Evolutionary conservation across 2,329 filamentous ascomycete genomes (phyloP), one percentile per base, ranked within the genome.

Genomic region (Zymoseptoria brevis): DNA sequence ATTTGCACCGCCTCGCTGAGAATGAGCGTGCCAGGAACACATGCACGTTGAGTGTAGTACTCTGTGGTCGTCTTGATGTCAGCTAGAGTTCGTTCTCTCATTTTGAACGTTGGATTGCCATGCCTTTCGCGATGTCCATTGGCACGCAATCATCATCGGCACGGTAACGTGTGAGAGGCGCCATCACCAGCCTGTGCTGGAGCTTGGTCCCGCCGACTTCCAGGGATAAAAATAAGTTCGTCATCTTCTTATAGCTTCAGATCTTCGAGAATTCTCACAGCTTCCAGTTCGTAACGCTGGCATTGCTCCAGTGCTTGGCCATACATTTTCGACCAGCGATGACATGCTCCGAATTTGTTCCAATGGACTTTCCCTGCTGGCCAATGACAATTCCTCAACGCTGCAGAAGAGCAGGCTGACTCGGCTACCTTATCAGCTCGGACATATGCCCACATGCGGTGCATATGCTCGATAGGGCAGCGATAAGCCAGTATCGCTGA

Each of bases 1-100:
- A 74, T 81, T 71, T 76, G 75, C 4, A 80, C 81, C 0, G 76
- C 82, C 67, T 86, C 83, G 2, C 78, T 78, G 62, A 86, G 77
- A 22, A 62, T 60, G 24, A 86, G 70, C 3, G 85, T 71, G 1
- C 80, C 82, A 3, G 79, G 77, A 8, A 75, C 74, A 5, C 74
- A 76, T 41, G 76, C 80, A 26, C 83, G 77, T 66, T 85, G 81
- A 19, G 71, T 69, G 69, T 84, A 84, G 72, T 84, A 81, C 57
- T 82, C 77, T 73, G 62, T 35, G 6, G 30, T 26, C 19, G 35
- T 41, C 35, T 13, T 11, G 8, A 41, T 41, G 16, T 41, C 13
- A 41, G 35, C 35, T 11, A 6, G 9, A 2, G 4, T 1, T 41
- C 11, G 4, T 41, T 41, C 11, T 41, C 11, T 82, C 77, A 74